A percentile compares a stretch with the other conserved stretches of the same genome.
phyloP scores from a whole-genome alignment of 495 filamentous ascomycete species.

The Entonaema liquescens region DNA sequence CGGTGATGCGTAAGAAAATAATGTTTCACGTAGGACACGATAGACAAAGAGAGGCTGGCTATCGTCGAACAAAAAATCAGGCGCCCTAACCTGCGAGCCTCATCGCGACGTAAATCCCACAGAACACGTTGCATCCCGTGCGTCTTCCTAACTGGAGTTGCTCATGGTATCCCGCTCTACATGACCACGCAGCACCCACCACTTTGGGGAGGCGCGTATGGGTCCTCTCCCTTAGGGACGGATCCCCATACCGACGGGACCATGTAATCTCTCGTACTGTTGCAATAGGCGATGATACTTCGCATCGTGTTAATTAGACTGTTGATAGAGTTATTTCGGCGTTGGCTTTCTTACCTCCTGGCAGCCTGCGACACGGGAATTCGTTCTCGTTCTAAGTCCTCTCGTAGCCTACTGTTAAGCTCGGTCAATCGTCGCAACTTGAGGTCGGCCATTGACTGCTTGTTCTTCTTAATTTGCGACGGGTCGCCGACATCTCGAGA shows the following conservation, averaged over 20 bases:
- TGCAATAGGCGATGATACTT: slow-evolving; percentile 96
- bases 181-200: slow-evolving; percentile 93
- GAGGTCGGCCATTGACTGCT: slow-evolving; percentile 98
- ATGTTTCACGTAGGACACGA: slow-evolving; percentile 15
- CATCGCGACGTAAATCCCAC: slow-evolving; percentile 34
- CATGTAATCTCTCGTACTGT: slow-evolving; percentile 97
- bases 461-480: slow-evolving; percentile 88
- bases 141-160: slow-evolving; percentile 19
- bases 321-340: not conserved
- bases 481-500: slow-evolving; percentile 67
- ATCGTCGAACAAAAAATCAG: slow-evolving; percentile 27
- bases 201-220: slow-evolving; percentile 91
- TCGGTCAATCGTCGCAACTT: slow-evolving; percentile 96
- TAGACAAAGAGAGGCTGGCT: slow-evolving; percentile 21
- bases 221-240: slow-evolving; percentile 93
- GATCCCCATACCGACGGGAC: slow-evolving; percentile 95
- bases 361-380: slow-evolving; percentile 95
- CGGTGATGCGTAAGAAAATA: slow-evolving; percentile 23
- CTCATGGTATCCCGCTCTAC: slow-evolving; percentile 58
- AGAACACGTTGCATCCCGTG: slow-evolving; percentile 22
- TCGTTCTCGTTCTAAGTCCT: slow-evolving; percentile 92
- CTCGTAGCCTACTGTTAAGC: slow-evolving; percentile 90
- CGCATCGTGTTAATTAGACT: slow-evolving; percentile 22
- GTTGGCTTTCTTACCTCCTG: slow-evolving; percentile 73
- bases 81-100: slow-evolving; percentile 35